These are phyloP conservation scores for Colletotrichum higginsianum DNA, from an alignment of 2,329 filamentous ascomycete genomes.

Conservation along the genomic window DNA sequence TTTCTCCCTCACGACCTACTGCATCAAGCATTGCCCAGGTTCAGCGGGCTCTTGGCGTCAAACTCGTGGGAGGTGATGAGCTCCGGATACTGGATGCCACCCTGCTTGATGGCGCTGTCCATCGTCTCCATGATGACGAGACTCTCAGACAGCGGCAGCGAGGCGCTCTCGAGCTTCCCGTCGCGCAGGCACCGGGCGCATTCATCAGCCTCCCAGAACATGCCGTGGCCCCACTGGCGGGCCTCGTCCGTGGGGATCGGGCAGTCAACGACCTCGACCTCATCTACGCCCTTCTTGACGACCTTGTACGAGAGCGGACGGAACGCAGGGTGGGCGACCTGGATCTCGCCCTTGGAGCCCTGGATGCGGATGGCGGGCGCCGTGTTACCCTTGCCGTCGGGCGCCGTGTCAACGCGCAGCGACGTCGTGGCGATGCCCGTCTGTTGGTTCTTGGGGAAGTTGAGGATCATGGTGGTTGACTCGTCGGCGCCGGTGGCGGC, in stretches of 20 bases:
- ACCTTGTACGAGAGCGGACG: slow-evolving; percentile 77
- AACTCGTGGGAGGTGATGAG: slow-evolving; percentile 71
- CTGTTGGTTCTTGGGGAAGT: slow-evolving; percentile 78
- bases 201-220: slow-evolving; percentile 93
- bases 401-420: slow-evolving; percentile 73
- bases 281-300: slow-evolving; percentile 66
- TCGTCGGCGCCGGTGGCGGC: slow-evolving; percentile 80
- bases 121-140: slow-evolving; percentile 86
- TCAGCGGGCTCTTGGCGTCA: slow-evolving; percentile 73
- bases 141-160: slow-evolving; percentile 81
- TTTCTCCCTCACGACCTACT: not conserved
- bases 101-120: slow-evolving; percentile 69
- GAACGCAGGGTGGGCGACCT: slow-evolving; percentile 81
- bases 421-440: slow-evolving; percentile 81
- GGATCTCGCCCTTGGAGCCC: slow-evolving; percentile 85
- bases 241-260: slow-evolving; percentile 67
- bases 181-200: slow-evolving; percentile 82
- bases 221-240: slow-evolving; percentile 77
- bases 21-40: slow-evolving; percentile 62
- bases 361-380: slow-evolving; percentile 83
- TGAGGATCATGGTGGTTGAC: slow-evolving; percentile 82
- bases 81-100: slow-evolving; percentile 68
- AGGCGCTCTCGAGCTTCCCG: slow-evolving; percentile 81
- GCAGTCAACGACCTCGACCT: slow-evolving; percentile 66
- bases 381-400: slow-evolving; percentile 69